Conservation (phyloP, 352 stramenopile genomes). For the Hyaloperonospora brassicae region DNA sequence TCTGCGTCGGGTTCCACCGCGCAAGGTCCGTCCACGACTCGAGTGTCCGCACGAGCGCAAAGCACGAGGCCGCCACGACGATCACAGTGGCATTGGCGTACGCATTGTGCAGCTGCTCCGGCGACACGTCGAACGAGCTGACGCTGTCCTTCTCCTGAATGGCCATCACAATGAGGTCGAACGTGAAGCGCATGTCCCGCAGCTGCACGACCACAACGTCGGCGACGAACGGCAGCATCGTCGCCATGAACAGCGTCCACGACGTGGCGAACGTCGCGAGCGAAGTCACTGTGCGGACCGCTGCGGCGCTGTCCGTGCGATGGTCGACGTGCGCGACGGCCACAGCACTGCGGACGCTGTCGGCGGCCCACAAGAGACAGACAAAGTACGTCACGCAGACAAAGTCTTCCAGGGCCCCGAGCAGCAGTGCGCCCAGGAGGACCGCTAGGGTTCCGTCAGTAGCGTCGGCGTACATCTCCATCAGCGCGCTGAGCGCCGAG, state of each 20-base stretch:
- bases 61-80: not conserved
- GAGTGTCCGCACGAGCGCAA: constrained; percentile 10
- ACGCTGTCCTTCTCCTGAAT: constrained; percentile 13
- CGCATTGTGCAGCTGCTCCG: constrained; percentile 5
- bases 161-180: constrained; percentile 33
- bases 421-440: constrained; percentile 12
- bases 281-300: constrained; percentile 1
- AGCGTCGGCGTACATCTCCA: constrained; percentile 21
- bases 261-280: constrained; percentile 23
- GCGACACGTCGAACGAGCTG: constrained; percentile 12
- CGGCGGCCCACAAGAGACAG: not conserved
- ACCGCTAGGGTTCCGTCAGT: constrained; percentile 17
- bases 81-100: constrained; percentile 4
- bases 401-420: constrained; percentile 39
- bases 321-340: not conserved
- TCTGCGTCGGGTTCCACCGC: constrained; percentile 11
- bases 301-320: too few relatives aligned
- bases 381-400: constrained; percentile 27
- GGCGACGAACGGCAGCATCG: constrained; percentile 23
- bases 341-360: not conserved
- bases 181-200: constrained; percentile 33
- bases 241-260: constrained; percentile 19
- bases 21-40: constrained; percentile 9
- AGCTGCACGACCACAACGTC: constrained; percentile 31
- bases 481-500: constrained; percentile 11